Base-by-base conservation (phyloP, 345 rosid genomes). In the Populus euphratica region DNA sequence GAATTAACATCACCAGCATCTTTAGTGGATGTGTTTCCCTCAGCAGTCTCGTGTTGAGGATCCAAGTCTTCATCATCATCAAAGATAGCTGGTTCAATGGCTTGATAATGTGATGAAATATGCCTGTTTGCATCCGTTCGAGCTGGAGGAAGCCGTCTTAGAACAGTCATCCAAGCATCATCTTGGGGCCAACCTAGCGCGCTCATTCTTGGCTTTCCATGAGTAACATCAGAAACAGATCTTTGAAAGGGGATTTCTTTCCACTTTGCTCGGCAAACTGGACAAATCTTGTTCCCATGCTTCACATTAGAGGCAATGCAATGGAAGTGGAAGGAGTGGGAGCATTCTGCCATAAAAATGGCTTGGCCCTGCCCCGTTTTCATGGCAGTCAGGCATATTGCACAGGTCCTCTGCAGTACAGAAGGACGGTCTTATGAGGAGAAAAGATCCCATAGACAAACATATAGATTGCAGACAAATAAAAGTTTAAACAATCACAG, bases 391-490 rank as follows among this genome's bases (percentile, higher is more conserved):
- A 81, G 69, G 77, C 83, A 81, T 71, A 81, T 81, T 21, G 83
- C 77, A 66, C 83, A 81, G 1, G 88, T 88, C 78, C 76, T 90
- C 99, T 95, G 93, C 90, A 90, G 36, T 73, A 81, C 44, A 23
- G n/a, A 75, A 52, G 38, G 50, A 73, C 2, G 81, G 59, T 56
- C 69, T 38, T 41, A 49, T 83, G 35, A 86, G 81, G 69, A 81
- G 49, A 27, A 47, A 56, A 39, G 29, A 82, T 69, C 31, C 21
- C 41, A 50, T 61, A 71, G n/a, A 49, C 8, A 68, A 71, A 70
- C 73, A 54, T 38, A 47, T 20, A 78, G 1, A 63, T 61, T 36
- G 1, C 50, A 47, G 50, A 18, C 43, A 52, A 13, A 35, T 17
- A 52, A 59, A 25, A 64, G 27, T 18, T 20, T 21, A 50, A 23